phyloP scores from a whole-genome alignment of 441 rosid species.

The Populus hybrid region DNA sequence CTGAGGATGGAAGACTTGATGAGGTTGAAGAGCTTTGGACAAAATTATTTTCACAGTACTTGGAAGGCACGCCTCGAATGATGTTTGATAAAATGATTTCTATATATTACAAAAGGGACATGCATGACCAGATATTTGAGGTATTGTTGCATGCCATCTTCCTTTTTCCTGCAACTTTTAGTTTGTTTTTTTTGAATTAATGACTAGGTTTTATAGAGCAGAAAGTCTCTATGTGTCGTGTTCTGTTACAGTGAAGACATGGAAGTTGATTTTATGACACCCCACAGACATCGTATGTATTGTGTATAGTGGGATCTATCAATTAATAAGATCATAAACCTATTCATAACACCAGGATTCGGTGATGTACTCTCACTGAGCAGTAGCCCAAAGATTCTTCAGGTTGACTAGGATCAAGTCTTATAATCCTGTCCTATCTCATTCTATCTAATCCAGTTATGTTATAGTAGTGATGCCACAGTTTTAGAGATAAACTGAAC shows the following conservation, averaged over 20 bases:
- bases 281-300: neutral
- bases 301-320: neutral
- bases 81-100: conserved; percentile 81
- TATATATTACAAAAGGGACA: conserved; percentile 67
- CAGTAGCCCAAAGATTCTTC: neutral
- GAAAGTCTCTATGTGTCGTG: neutral
- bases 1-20: conserved; percentile 82
- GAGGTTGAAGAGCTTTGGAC: conserved; percentile 94
- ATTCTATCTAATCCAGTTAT: neutral
- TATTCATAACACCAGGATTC: neutral
- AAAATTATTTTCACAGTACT: conserved; percentile 54
- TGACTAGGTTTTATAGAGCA: neutral
- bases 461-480: neutral
- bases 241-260: neutral
- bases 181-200: neutral
- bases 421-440: neutral
- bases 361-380: neutral
- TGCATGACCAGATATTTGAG: conserved; percentile 90
- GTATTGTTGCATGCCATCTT: conserved; percentile 33
- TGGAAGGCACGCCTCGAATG: conserved; percentile 72
- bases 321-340: neutral
- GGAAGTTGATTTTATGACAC: neutral
- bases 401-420: neutral
- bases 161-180: neutral
- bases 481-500: neutral